Conservation (phyloP, 208 protist species). For the Wallacemonas collosoma region DNA sequence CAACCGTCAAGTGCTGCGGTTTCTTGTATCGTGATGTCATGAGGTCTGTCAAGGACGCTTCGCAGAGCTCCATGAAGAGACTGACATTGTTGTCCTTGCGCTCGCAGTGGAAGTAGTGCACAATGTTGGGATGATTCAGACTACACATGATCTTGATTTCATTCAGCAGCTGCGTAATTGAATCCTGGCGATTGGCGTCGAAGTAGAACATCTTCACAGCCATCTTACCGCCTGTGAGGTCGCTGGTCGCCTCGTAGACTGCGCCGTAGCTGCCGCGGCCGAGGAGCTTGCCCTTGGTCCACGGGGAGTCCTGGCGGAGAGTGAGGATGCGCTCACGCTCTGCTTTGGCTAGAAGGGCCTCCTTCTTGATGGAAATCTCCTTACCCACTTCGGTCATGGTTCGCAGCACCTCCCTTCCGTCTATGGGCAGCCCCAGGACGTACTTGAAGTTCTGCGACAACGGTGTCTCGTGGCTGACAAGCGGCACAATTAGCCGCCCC, state of each 20-base stretch:
- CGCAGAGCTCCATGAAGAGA: constrained; percentile 92
- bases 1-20: constrained; percentile 59
- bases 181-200: constrained; percentile 58
- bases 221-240: constrained; percentile 93
- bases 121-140: constrained; percentile 91
- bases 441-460: constrained; percentile 63
- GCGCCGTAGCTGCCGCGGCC: constrained; percentile 88
- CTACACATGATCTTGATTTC: constrained; percentile 93
- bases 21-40: constrained; percentile 58
- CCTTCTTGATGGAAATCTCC: constrained; percentile 80
- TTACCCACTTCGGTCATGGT: constrained; percentile 82
- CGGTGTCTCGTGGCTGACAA: constrained; percentile 45
- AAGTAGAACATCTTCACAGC: constrained; percentile 94
- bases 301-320: constrained; percentile 87
- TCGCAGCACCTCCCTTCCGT: constrained; percentile 67
- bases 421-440: constrained; percentile 72
- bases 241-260: constrained; percentile 90
- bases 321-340: constrained; percentile 89
- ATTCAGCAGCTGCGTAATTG: constrained; percentile 83
- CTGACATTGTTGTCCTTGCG: constrained; percentile 84
- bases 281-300: constrained; percentile 87
- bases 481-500: constrained; percentile 75
- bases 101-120: constrained; percentile 93
- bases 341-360: constrained; percentile 73
- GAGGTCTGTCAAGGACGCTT: constrained; percentile 85